These are phyloP conservation scores for Lyophyllum semitale DNA, from an alignment of 768 basidiomycete genomes.

Conservation along the genomic window DNA sequence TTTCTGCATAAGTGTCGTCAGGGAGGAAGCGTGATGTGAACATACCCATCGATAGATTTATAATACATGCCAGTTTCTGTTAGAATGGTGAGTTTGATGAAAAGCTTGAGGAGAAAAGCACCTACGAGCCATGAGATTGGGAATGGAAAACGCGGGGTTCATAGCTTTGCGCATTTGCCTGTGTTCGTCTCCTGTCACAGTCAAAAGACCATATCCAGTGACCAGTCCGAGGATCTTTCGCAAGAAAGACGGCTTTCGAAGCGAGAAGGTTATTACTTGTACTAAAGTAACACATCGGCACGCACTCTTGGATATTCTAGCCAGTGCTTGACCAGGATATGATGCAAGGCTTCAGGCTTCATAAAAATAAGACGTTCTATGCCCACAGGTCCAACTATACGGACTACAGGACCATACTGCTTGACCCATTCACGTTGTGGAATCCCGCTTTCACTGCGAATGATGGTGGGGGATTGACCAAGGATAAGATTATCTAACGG, in stretches of 20 bases:
- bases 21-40: not conserved
- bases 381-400: slow-evolving; percentile 45
- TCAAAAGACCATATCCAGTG: slow-evolving; percentile 47
- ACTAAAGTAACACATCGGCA: not conserved
- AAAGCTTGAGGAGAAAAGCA: not conserved
- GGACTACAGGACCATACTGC: slow-evolving; percentile 44
- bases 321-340: slow-evolving; percentile 46
- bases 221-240: slow-evolving; percentile 42
- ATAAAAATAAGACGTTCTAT: slow-evolving; percentile 46
- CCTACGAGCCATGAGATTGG: slow-evolving; percentile 40
- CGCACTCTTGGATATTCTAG: slow-evolving; percentile 44
- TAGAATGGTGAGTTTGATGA: not conserved
- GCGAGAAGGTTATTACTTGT: not conserved
- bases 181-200: slow-evolving; percentile 50
- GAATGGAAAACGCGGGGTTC: slow-evolving; percentile 54
- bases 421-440: slow-evolving; percentile 50
- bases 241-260: slow-evolving; percentile 46
- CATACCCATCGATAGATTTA: slow-evolving; percentile 44
- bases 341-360: slow-evolving; percentile 43
- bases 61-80: slow-evolving; percentile 50
- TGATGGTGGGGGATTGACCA: slow-evolving; percentile 41
- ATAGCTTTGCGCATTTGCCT: slow-evolving; percentile 51
- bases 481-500: slow-evolving; percentile 30
- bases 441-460: slow-evolving; percentile 41
- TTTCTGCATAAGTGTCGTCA: not conserved